phyloP scores from a whole-genome alignment of 1,139 yeast species.

The Protomyces gravidus region DNA sequence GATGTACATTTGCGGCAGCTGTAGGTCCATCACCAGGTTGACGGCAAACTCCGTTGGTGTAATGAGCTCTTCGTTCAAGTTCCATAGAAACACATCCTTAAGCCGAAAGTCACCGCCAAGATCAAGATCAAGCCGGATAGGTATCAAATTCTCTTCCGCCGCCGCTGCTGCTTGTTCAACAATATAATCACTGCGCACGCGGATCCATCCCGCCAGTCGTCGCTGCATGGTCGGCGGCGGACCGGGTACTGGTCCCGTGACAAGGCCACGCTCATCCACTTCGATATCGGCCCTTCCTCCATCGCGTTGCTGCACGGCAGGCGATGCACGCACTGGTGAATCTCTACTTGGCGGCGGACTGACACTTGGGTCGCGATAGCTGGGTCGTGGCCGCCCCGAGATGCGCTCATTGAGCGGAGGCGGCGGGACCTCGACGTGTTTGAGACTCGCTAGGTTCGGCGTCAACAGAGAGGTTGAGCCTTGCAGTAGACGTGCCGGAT shows the following conservation, averaged over 20 bases:
- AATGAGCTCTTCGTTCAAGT: constrained; percentile 59
- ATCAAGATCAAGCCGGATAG: constrained; percentile 69
- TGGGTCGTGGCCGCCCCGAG: constrained; percentile 16
- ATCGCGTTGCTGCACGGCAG: neutral
- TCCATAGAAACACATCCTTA: constrained; percentile 87
- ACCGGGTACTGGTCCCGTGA: neutral
- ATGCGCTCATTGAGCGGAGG: constrained; percentile 1
- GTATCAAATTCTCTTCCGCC: constrained; percentile 52
- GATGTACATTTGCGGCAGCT: constrained; percentile 60
- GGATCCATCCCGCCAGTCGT: constrained; percentile 22
- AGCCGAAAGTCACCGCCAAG: constrained; percentile 51
- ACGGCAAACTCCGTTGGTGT: constrained; percentile 83
- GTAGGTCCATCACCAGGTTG: constrained; percentile 75
- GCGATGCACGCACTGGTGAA: constrained; percentile 2
- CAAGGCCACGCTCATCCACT: constrained; percentile 27
- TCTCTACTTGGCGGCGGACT: constrained; percentile 3
- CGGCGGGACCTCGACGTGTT: constrained; percentile 17
- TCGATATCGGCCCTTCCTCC: constrained; percentile 13
- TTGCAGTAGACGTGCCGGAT: constrained; percentile 35
- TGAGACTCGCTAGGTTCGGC: constrained; percentile 30
- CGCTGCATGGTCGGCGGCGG: constrained; percentile 11
- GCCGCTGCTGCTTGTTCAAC: constrained; percentile 8
- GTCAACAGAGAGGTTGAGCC: constrained; percentile 35
- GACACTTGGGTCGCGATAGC: constrained; percentile 18
- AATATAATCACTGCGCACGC: constrained; percentile 23